A percentile compares a stretch with the other conserved stretches of the same genome.
These are phyloP conservation scores for Moesziomyces sp. DNA, from an alignment of 1,284 basidiomycete species.

Conservation along the genomic window DNA sequence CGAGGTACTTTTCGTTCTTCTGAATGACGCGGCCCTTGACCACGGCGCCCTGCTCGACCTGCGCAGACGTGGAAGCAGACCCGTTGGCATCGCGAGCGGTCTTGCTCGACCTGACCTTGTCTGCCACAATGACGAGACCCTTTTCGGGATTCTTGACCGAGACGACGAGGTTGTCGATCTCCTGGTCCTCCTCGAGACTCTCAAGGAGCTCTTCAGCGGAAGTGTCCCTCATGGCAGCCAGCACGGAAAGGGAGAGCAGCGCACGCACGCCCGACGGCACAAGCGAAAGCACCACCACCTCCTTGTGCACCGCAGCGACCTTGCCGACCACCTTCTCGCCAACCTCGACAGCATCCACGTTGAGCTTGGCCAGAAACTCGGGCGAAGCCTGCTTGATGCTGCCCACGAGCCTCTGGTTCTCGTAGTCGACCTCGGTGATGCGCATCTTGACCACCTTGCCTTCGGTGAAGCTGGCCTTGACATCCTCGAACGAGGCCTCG, in stretches of 20 bases:
- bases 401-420: conserved; percentile 78
- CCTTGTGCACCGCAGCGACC: conserved; percentile 60
- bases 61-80: conserved; percentile 3
- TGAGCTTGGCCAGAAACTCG: conserved; percentile 58
- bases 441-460: conserved; percentile 84
- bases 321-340: conserved; percentile 62
- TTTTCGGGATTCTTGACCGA: conserved; percentile 90
- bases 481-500: conserved; percentile 47
- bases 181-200: conserved; percentile 78
- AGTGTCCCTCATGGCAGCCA: conserved; percentile 82
- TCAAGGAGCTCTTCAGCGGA: conserved; percentile 78
- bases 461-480: conserved; percentile 77
- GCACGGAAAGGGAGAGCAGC: conserved; percentile 83
- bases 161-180: conserved; percentile 82
- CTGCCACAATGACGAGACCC: conserved; percentile 77
- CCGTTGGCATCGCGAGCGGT: conserved; percentile 7
- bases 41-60: conserved; percentile 37
- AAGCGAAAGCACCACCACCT: conserved; percentile 61
- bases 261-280: conserved; percentile 76
- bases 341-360: conserved; percentile 59
- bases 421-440: conserved; percentile 78
- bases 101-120: conserved; percentile 39
- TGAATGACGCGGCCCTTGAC: conserved; percentile 44
- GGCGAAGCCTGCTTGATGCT: conserved; percentile 82
- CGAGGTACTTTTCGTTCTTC: conserved; percentile 43